Conservation (phyloP, 192 early-diverging fungal genomes). For the Gaertneriomyces semiglobifer region DNA sequence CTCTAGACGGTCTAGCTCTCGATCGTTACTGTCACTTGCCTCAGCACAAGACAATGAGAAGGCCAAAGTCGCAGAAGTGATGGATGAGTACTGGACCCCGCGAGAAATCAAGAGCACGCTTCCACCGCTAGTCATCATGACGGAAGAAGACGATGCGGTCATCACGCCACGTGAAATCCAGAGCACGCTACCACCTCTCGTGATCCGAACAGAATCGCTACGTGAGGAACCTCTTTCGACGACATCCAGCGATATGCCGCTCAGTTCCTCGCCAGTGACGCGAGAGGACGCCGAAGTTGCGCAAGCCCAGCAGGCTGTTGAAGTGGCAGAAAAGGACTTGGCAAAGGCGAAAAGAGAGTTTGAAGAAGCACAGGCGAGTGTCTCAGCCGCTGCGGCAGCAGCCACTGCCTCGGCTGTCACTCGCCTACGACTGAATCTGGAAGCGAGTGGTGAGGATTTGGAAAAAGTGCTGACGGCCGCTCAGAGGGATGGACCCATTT, state of each 20-base stretch:
- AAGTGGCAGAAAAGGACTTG: conserved; percentile 11
- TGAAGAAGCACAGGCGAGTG: conserved; percentile 17
- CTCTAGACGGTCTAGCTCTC: neutral
- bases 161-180: conserved; percentile 11
- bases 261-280: conserved; percentile 6
- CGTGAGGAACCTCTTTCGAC: neutral
- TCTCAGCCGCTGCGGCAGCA: conserved; percentile 24
- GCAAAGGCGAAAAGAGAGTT: conserved; percentile 10
- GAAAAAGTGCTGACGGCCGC: conserved; percentile 10
- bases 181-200: conserved; percentile 14
- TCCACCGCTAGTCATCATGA: conserved; percentile 29
- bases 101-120: conserved; percentile 34
- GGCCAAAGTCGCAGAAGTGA: conserved; percentile 17
- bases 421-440: neutral
- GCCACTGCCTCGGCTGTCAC: conserved; percentile 12
- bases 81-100: conserved; percentile 37
- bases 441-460: neutral
- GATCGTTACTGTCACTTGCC: neutral
- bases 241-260: neutral
- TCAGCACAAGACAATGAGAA: neutral
- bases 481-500: neutral
- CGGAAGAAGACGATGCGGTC: neutral
- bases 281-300: conserved; percentile 3
- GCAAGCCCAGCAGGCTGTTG: conserved; percentile 21
- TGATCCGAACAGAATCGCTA: neutral